Conservation (phyloP, 1,139 yeast genomes). For the Scheffersomyces lignicola region DNA sequence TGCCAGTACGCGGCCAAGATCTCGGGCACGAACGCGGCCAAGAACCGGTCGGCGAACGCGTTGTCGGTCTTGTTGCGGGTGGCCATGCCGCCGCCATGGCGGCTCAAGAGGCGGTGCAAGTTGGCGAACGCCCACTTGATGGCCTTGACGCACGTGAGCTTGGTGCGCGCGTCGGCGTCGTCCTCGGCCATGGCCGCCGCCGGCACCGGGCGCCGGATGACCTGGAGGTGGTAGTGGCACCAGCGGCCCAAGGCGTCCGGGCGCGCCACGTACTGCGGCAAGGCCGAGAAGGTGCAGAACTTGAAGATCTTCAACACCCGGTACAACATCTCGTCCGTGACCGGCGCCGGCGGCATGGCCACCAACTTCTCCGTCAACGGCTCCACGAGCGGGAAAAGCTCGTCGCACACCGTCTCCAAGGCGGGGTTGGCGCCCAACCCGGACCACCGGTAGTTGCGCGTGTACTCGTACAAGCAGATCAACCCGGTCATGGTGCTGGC, state of each 20-base stretch:
- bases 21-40: slow-evolving; percentile 57
- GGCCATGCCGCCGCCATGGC: slow-evolving; percentile 52
- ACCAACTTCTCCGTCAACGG: slow-evolving; percentile 43
- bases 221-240: slow-evolving; percentile 60
- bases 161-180: slow-evolving; percentile 29
- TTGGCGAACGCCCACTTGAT: slow-evolving; percentile 78
- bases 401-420: slow-evolving; percentile 48
- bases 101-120: slow-evolving; percentile 55
- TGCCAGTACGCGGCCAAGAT: slow-evolving; percentile 60
- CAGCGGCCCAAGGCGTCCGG: slow-evolving; percentile 56
- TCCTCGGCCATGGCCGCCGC: slow-evolving; percentile 37
- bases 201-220: slow-evolving; percentile 48
- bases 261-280: slow-evolving; percentile 59
- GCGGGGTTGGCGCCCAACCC: slow-evolving; percentile 47
- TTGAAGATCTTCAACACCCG: slow-evolving; percentile 65
- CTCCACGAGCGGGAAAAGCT: slow-evolving; percentile 59
- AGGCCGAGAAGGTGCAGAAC: slow-evolving; percentile 54
- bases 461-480: slow-evolving; percentile 54
- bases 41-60: slow-evolving; percentile 48
- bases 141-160: slow-evolving; percentile 56
- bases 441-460: slow-evolving; percentile 58
- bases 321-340: slow-evolving; percentile 59
- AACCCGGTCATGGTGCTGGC: slow-evolving; percentile 58
- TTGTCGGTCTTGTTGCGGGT: slow-evolving; percentile 34
- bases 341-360: slow-evolving; percentile 23